These are phyloP conservation scores for Xylariomycetidae sp. DNA, from an alignment of 2,329 filamentous ascomycete species.

Conservation along the genomic window DNA sequence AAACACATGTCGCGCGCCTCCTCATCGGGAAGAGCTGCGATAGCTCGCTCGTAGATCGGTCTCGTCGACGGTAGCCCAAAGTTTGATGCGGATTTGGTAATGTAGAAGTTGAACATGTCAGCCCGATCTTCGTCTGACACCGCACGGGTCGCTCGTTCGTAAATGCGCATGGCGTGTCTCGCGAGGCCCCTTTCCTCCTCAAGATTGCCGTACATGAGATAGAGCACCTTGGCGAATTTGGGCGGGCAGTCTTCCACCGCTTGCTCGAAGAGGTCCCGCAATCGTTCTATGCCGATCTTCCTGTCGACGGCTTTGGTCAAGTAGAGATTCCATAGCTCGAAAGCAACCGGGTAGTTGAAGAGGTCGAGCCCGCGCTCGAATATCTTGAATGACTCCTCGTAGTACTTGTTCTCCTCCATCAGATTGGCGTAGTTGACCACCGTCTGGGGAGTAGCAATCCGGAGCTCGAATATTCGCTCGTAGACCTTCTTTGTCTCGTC, in stretches of 20 bases:
- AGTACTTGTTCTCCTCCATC: conserved; percentile 90
- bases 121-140: conserved; percentile 92
- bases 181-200: conserved; percentile 95
- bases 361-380: conserved; percentile 94
- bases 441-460: conserved; percentile 95
- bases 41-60: conserved; percentile 93
- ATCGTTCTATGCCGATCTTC: conserved; percentile 88
- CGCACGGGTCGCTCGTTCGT: conserved; percentile 91
- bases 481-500: conserved; percentile 94
- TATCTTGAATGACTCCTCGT: conserved; percentile 95
- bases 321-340: conserved; percentile 98
- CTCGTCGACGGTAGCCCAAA: conserved; percentile 93
- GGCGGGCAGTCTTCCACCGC: conserved; percentile 91
- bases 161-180: conserved; percentile 97
- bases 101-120: conserved; percentile 99
- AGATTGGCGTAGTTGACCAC: conserved; percentile 98
- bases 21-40: conserved; percentile 84
- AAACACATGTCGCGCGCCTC: conserved; percentile 98
- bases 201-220: conserved; percentile 96
- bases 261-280: conserved; percentile 95
- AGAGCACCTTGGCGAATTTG: conserved; percentile 92
- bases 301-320: conserved; percentile 95
- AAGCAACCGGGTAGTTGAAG: conserved; percentile 97
- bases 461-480: conserved; percentile 94
- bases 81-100: conserved; percentile 96